These are phyloP conservation scores for Mycena kentingensis DNA, from an alignment of 768 basidiomycete genomes.

Conservation along the genomic window DNA sequence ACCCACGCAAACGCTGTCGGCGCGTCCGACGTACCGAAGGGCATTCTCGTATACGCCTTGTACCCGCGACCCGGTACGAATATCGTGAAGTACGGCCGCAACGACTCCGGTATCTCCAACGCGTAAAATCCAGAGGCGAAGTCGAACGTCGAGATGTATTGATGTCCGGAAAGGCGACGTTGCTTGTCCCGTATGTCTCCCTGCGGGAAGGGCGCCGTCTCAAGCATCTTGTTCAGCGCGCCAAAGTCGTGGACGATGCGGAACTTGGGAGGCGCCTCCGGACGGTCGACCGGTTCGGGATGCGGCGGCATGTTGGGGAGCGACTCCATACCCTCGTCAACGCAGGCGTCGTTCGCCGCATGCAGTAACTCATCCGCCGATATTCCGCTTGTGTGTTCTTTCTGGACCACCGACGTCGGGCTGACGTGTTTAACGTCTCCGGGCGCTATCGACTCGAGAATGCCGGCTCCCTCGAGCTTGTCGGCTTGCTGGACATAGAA, in stretches of 20 bases:
- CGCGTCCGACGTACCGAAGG: constrained; percentile 41
- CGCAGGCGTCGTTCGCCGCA: constrained; percentile 35
- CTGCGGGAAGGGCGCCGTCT: constrained; percentile 32
- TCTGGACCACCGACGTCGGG: constrained; percentile 36
- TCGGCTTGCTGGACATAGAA: constrained; percentile 34
- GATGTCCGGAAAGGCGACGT: constrained; percentile 33
- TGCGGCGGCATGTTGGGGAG: constrained; percentile 25
- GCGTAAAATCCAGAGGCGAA: constrained; percentile 39
- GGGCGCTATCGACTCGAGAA: constrained; percentile 30
- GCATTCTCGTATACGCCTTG: constrained; percentile 36
- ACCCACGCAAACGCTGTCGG: constrained; percentile 32
- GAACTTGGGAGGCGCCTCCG: constrained; percentile 30
- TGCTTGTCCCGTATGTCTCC: constrained; percentile 43
- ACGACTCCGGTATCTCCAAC: constrained; percentile 16
- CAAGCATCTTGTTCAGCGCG: constrained; percentile 32
- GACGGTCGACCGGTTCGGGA: not conserved
- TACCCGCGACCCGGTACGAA: constrained; percentile 40
- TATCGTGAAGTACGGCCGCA: constrained; percentile 33
- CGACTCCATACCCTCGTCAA: constrained; percentile 23
- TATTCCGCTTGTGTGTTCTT: constrained; percentile 34
- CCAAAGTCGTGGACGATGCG: constrained; percentile 41
- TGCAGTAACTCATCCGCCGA: constrained; percentile 35
- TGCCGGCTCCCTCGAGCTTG: constrained; percentile 35
- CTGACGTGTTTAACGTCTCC: constrained; percentile 35
- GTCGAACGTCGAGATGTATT: constrained; percentile 37